These are phyloP conservation scores for Cucurbita moschata DNA, from an alignment of 306 rosid genomes.

Conservation along the genomic window DNA sequence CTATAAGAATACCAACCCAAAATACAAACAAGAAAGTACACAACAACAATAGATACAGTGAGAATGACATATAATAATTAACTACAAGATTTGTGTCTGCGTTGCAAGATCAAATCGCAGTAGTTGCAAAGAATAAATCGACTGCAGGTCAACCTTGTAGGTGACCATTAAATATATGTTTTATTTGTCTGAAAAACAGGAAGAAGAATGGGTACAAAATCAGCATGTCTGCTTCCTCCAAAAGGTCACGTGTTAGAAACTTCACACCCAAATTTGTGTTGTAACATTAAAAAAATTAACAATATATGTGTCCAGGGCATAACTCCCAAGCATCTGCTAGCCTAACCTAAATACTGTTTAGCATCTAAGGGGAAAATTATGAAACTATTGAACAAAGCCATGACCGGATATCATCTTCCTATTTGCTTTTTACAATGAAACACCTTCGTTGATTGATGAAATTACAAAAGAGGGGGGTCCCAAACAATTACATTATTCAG, in stretches of 20 bases:
- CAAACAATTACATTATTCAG: background rate
- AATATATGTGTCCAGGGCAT: background rate
- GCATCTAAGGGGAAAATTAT: background rate
- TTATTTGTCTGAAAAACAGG: background rate
- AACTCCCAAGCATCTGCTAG: background rate
- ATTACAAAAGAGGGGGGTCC: background rate
- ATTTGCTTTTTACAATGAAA: too few relatives aligned
- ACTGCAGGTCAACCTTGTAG: background rate
- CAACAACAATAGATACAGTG: background rate
- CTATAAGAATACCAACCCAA: background rate
- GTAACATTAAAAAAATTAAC: background rate
- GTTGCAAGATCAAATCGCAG: background rate
- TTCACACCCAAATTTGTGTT: background rate
- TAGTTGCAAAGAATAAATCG: background rate
- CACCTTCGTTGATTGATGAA: background rate
- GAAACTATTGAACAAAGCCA: background rate
- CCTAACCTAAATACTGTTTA: background rate
- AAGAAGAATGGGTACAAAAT: background rate
- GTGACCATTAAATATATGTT: background rate
- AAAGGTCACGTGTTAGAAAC: background rate
- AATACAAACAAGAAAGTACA: background rate
- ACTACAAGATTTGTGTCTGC: background rate
- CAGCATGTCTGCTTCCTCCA: background rate
- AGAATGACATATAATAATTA: background rate
- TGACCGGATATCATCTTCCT: too few relatives aligned